A percentile compares a stretch with the other conserved stretches of the same genome.
Conservation (phyloP, 495 filamentous ascomycete genomes). For the Venustampulla echinocandica region DNA sequence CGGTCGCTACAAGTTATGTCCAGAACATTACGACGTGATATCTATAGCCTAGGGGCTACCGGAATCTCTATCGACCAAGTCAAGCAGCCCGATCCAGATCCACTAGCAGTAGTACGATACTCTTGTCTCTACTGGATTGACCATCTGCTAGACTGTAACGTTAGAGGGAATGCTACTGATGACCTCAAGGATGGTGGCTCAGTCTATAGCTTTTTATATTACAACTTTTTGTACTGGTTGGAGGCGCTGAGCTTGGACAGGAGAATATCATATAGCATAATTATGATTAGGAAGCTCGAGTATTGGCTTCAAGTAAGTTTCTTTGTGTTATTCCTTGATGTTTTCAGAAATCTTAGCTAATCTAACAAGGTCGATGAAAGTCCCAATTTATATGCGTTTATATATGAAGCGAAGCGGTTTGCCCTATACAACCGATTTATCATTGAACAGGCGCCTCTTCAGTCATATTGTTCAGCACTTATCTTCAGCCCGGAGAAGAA, state of each 20-base stretch:
- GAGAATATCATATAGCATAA: constrained; percentile 3
- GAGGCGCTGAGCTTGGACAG: constrained; percentile 4
- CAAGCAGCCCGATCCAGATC: constrained; percentile 8
- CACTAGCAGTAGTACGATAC: constrained; percentile 10
- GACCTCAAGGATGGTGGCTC: constrained; percentile 7
- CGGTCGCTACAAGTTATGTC: constrained; percentile 11
- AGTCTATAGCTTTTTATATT: constrained; percentile 8
- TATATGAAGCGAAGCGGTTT: constrained; percentile 14
- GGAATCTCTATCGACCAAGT: constrained; percentile 15
- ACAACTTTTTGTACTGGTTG: constrained; percentile 9
- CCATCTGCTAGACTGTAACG: constrained; percentile 2
- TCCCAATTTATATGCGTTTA: constrained; percentile 5
- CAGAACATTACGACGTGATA: constrained; percentile 12
- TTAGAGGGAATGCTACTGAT: not conserved
- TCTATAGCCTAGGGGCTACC: constrained; percentile 12
- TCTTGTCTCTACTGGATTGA: constrained; percentile 15
- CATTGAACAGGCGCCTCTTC: constrained; percentile 14
- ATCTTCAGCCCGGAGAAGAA: not conserved
- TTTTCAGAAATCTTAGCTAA: constrained; percentile 2
- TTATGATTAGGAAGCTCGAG: constrained; percentile 14
- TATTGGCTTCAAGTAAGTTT: constrained; percentile 6
- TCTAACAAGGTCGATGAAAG: constrained; percentile 3
- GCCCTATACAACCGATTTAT: constrained; percentile 5
- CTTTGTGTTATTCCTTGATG: not conserved
- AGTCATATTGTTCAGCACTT: constrained; percentile 1